These are phyloP conservation scores for Aquilaria yunnanensis DNA, from an alignment of 345 rosid genomes.

Conservation along the genomic window DNA sequence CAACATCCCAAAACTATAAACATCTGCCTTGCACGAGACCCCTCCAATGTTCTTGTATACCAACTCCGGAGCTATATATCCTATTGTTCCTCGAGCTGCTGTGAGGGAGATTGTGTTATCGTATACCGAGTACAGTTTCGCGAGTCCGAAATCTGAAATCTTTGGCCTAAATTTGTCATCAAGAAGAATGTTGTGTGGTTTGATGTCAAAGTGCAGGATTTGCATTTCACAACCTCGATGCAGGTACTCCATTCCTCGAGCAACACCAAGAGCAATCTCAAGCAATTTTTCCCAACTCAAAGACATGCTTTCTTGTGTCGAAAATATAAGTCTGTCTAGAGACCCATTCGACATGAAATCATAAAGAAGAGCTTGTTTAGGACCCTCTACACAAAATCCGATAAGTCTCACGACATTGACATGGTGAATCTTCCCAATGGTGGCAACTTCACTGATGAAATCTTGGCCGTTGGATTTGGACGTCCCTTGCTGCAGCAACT, in stretches of 20 bases:
- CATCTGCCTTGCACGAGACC: background rate
- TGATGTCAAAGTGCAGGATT: conserved; percentile 23
- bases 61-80: conserved; percentile 1
- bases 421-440: conserved; percentile 27
- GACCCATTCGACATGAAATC: conserved; percentile 25
- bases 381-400: conserved; percentile 20
- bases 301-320: background rate
- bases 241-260: conserved; percentile 22
- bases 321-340: conserved; percentile 18
- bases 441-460: conserved; percentile 12
- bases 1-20: conserved; percentile 21
- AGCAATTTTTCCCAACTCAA: conserved; percentile 11
- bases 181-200: conserved; percentile 14
- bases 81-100: conserved; percentile 16
- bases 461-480: conserved; percentile 4
- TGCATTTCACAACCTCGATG: conserved; percentile 21
- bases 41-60: conserved; percentile 4
- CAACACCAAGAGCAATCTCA: conserved; percentile 18
- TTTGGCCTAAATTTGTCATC: conserved; percentile 6
- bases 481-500: background rate
- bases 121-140: conserved; percentile 14
- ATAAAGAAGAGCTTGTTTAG: conserved; percentile 18
- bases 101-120: conserved; percentile 8
- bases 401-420: conserved; percentile 20
- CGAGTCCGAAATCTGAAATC: conserved; percentile 28